Base-by-base conservation (phyloP, 306 rosid species). In the Glycine latifolia region DNA sequence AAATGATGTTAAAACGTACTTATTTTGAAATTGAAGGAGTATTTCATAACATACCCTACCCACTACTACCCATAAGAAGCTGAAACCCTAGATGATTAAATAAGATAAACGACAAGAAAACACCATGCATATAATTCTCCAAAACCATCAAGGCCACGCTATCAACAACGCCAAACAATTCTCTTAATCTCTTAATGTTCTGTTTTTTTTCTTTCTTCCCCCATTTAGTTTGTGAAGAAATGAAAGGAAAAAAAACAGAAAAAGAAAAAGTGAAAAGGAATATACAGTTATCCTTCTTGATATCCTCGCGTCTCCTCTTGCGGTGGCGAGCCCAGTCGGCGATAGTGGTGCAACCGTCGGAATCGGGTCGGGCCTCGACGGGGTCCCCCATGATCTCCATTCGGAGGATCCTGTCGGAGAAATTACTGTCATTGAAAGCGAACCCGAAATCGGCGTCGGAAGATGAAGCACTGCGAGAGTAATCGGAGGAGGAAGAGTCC, bases 361-460 rank as follows among this genome's bases (percentile, higher is more conserved):
- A 71, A 71, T 93, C 94, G 17, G 89, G 82, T 1, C 88, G 65
- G 41, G 85, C 35, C 71, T 93, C 92, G 5, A 84, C 75, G 0
- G 85, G 50, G 66, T 93, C 93, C 2, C 77, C 92, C 82, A 88
- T 85, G 73, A 95, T 85, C 86, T 93, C 97, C 86, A 95, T 89
- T 46, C 85, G 89, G 14, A 95, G 96, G 81, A 88, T 49, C 39
- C 97, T 93, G 65, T 95, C 98, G 35, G 97, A 95, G 91, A 93
- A 95, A 74, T 91, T 95, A 50, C 97, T 89, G 55, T 90, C 97
- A 80, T 92, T 89, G 70, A 95, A 95, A 56, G 98, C 97, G 85
- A 95, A 92, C 20, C 83, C 97, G 61, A 95, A 95, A 87, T 92
- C 94, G 3, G 92, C 88, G 31, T 92, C 98, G n/a, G 90, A 84